Base-by-base conservation (phyloP, 345 rosid species). In the Corchorus olitorius region DNA sequence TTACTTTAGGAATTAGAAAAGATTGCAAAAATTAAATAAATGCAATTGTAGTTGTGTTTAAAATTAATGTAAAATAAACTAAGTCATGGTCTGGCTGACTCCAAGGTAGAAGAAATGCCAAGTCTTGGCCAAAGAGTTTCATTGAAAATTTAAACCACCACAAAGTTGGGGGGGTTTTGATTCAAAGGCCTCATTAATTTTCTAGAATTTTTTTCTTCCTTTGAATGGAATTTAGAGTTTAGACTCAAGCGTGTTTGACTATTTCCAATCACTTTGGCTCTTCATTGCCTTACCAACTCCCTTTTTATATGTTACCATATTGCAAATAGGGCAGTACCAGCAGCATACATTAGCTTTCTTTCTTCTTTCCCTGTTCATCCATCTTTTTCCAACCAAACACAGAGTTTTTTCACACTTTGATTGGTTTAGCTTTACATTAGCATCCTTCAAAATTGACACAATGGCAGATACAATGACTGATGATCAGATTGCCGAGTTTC, bases 401-500 rank as follows among this genome's bases (percentile, higher is more conserved):
- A 49, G 19, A 39, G 43, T 39, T 39, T 39, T 39, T 27, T 27
- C 27, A 39, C 6, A 39, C 43, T 6, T 33, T 63, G 41, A 27
- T 4, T 11, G 1, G 7, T 22, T 10, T 35, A 27, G 43, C n/a
- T 8, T 9, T 12, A 22, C 15, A 19, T 5, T 8, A 22, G 17
- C 13, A 35, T 12, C 20, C 15, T 12, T 27, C 17, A 14, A 34
- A 27, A 14, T 9, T 56, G 33, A 53, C 16, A 16, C 45, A 11
- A 88, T 90, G 94, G 87, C 89, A 3, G 81, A 77, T 27, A 12
- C 80, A 35, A 66, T 87, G 68, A 64, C 88, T 1, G 86, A 89
- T 65, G 86, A 87, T 49, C 92, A 87, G 70, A 54, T 87, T 33
- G 82, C 83, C 0, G 89, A 90, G 70, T 85, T 90, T 75, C 86